Evolutionary conservation across 83 land plant genomes (phyloP), one percentile per base, ranked within the genome.

Genomic region (Picea mariana): DNA sequence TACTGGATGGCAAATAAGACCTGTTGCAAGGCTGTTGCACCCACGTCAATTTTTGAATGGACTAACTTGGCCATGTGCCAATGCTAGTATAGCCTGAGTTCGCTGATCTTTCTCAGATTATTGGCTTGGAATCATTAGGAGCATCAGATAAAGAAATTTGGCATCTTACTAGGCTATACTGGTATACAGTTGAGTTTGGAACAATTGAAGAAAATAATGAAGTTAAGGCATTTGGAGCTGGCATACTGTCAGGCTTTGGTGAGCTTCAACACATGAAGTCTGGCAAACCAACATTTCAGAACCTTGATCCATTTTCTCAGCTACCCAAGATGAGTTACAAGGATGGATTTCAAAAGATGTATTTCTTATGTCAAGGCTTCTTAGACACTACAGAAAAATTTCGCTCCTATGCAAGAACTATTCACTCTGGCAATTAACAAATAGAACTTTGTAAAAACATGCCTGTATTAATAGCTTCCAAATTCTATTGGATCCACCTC

Each of bases 121-220:
- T 84, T 16, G 86, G 86, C 7, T 66, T 55, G 13, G 86, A 83
- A 20, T 84, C 86, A 21, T 75, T 84, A 6, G 86, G 83, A 24
- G 86, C 79, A 23, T 84, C 86, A 1, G 73, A 84, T 67, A 81
- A 84, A 67, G 83, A 84, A 44, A 84, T 84, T 5, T 84, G 83
- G 86, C 86, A 81, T 34, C 78, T 84, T 6, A 84, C 86, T 18
- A 84, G 81, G 79, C 86, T 84, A 15, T 84, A 84, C 65, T 84
- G 86, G 86, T 84, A 81, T 40, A 84, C 86, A 12, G 86, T 84
- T 9, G 86, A 84, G 52, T 84, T 84, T 20, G 86, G 86, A 64
- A 81, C 86, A 21, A 82, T 84, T 31, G 62, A 75, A 47, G 84
- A 84, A 64, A 79, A 34, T 21, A 83, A 64, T 40, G 79, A 34